phyloP scores from a whole-genome alignment of 257 asterid species.

The Fraxinus cuspidata region DNA sequence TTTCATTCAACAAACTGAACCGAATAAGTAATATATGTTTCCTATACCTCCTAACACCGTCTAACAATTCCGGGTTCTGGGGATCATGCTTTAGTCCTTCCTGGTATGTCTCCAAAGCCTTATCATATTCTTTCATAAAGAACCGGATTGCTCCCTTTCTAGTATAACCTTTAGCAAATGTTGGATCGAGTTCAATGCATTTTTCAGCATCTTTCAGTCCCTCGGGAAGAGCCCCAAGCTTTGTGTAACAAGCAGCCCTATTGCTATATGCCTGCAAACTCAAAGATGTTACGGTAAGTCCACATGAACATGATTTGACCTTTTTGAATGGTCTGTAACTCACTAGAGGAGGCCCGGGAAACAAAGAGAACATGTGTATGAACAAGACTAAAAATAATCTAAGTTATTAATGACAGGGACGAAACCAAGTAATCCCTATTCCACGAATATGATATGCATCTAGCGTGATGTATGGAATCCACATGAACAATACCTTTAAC shows the following conservation, averaged over 20 bases:
- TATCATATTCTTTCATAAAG: constrained; percentile 88
- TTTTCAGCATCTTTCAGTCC: constrained; percentile 92
- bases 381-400: too few species aligned
- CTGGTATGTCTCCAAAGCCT: constrained; percentile 86
- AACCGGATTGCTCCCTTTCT: constrained; percentile 88
- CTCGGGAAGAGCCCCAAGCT: constrained; percentile 91
- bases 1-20: neutral
- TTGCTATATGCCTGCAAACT: constrained; percentile 78
- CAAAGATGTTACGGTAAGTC: neutral
- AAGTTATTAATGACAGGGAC: too few species aligned
- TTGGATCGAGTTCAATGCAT: constrained; percentile 89
- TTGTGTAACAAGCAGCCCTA: constrained; percentile 90
- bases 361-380: too few species aligned
- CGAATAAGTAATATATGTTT: neutral
- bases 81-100: constrained; percentile 86
- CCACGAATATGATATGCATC: too few species aligned
- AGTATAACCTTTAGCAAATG: constrained; percentile 81
- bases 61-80: constrained; percentile 75
- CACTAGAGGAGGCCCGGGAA: too few species aligned
- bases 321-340: too few species aligned
- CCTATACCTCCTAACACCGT: constrained; percentile 76
- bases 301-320: neutral
- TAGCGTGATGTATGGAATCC: too few species aligned
- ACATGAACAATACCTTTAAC: neutral
- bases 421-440: too few species aligned